These are phyloP conservation scores for Fraxinus xanthoxyloides DNA, from an alignment of 305 asterid genomes.

Conservation along the genomic window DNA sequence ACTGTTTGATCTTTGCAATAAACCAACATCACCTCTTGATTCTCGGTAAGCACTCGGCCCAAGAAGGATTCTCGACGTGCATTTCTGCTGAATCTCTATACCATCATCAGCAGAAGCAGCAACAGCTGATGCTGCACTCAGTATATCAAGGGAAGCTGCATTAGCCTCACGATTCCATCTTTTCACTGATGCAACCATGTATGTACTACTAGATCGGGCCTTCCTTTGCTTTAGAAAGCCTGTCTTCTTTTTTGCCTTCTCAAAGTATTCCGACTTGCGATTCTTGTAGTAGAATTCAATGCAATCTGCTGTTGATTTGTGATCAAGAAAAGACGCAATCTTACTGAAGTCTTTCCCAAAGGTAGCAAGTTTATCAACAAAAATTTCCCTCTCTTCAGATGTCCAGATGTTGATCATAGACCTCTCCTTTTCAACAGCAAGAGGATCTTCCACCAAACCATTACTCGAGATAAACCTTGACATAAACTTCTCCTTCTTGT, in stretches of 20 bases:
- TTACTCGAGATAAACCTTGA: slow-evolving; percentile 74
- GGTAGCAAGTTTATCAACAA: slow-evolving; percentile 68
- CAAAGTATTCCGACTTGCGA: slow-evolving; percentile 78
- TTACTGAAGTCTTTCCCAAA: slow-evolving; percentile 75
- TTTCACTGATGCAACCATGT: slow-evolving; percentile 75
- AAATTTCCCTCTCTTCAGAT: slow-evolving; percentile 65
- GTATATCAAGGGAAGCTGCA: slow-evolving; percentile 81
- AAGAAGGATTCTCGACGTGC: slow-evolving; percentile 37
- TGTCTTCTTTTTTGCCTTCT: slow-evolving; percentile 64
- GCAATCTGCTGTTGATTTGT: slow-evolving; percentile 88
- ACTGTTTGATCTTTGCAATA: slow-evolving; percentile 53
- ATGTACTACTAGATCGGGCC: slow-evolving; percentile 50
- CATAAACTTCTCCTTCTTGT: slow-evolving; percentile 50
- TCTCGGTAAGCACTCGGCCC: slow-evolving; percentile 41
- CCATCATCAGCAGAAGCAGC: slow-evolving; percentile 57
- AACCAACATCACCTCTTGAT: slow-evolving; percentile 38
- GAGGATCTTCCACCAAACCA: slow-evolving; percentile 87
- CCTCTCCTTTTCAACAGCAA: slow-evolving; percentile 74
- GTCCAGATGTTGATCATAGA: slow-evolving; percentile 75
- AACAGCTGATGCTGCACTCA: slow-evolving; percentile 78
- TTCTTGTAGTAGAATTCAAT: slow-evolving; percentile 94
- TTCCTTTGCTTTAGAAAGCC: slow-evolving; percentile 56
- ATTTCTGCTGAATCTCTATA: slow-evolving; percentile 45
- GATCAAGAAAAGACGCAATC: slow-evolving; percentile 81
- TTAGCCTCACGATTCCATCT: slow-evolving; percentile 77